Evolutionary conservation across 805 yeast species (phyloP), one percentile per base, ranked within the genome.

Genomic region (Wickerhamomyces chaumierensis): DNA sequence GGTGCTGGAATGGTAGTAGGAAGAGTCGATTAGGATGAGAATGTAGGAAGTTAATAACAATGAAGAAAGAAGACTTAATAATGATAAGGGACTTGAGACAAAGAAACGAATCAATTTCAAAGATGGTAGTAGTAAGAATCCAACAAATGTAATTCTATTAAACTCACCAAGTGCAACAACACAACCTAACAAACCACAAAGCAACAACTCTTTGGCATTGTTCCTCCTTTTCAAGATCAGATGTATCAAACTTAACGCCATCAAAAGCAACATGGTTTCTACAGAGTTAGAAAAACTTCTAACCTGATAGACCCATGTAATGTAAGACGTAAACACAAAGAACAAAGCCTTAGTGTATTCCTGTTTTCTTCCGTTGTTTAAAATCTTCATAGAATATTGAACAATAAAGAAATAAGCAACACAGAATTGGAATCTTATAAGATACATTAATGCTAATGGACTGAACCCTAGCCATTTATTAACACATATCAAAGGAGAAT

Each of bases 231-330:
- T 32, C 25, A 36, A 41, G 48, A 47, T 39, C 51, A 47, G 60
- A 48, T 51, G 71, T 52, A 49, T 59, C 65, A 47, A 62, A 16
- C 59, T 56, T 49, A 60, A 77, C 58, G 32, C 73, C 61, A 42
- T 42, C 49, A 42, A 66, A 63, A 54, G 44, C 19, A 53, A 39
- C 61, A 56, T 31, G 1, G 83, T 81, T 55, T 92, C 99, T 2
- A 84, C 52, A 18, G 87, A 73, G 54, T 92, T 92, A n/a, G 95
- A 83, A 49, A 92, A 83, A 1, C 94, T 77, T 53, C 87, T 96
- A 0, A 84, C 67, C 53, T 92, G 97, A 49, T 78, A 78, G 0
- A 79, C 74, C 63, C 85, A 66, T 0, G 94, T 78, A 25, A 86
- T 69, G 52, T 83, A 90, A 2, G 79, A 73, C 1, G 75, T 65